Percentiles rank a stretch among this genome's conserved stretches.
phyloP scores from a whole-genome alignment of 2,329 filamentous ascomycete species.

The Aspergillus sp. region DNA sequence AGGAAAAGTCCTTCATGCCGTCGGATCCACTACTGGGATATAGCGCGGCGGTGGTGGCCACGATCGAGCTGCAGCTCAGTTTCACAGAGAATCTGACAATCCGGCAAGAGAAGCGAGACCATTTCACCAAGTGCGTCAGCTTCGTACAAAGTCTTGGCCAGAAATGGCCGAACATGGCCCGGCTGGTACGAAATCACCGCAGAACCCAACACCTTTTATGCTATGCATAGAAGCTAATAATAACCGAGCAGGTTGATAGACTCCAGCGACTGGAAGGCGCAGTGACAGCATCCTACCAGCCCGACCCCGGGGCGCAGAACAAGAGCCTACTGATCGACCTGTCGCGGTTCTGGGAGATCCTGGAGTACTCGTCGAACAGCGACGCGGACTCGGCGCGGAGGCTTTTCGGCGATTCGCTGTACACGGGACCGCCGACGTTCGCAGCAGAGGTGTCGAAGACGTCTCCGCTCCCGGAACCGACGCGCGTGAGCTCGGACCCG shows the following conservation, averaged over 20 bases:
- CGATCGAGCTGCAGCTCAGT: conserved; percentile 46
- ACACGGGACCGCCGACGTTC: conserved; percentile 16
- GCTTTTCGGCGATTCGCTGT: conserved; percentile 36
- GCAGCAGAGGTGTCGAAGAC: conserved; percentile 36
- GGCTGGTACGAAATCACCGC: conserved; percentile 27
- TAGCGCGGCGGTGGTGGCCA: conserved; percentile 44
- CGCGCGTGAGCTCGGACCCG: conserved; percentile 23
- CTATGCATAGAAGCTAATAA: not conserved
- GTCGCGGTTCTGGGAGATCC: conserved; percentile 40
- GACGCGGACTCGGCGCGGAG: conserved; percentile 27
- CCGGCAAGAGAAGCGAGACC: conserved; percentile 34
- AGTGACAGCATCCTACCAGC: conserved; percentile 36
- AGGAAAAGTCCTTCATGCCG: conserved; percentile 37
- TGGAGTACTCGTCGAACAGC: conserved; percentile 38
- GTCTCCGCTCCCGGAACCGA: conserved; percentile 35
- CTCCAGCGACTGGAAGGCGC: conserved; percentile 36
- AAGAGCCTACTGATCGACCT: conserved; percentile 37
- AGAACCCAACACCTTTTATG: not conserved
- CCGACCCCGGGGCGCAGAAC: conserved; percentile 24
- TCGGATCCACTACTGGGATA: conserved; percentile 42
- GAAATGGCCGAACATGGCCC: conserved; percentile 39
- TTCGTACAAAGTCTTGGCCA: conserved; percentile 36
- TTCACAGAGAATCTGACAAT: conserved; percentile 37
- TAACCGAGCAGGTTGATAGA: conserved; percentile 30
- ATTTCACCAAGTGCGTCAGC: conserved; percentile 37